Percentiles rank a stretch among this genome's conserved stretches.
phyloP scores from a whole-genome alignment of 2,329 filamentous ascomycete genomes.

The Coleophoma eucalyptorum region DNA sequence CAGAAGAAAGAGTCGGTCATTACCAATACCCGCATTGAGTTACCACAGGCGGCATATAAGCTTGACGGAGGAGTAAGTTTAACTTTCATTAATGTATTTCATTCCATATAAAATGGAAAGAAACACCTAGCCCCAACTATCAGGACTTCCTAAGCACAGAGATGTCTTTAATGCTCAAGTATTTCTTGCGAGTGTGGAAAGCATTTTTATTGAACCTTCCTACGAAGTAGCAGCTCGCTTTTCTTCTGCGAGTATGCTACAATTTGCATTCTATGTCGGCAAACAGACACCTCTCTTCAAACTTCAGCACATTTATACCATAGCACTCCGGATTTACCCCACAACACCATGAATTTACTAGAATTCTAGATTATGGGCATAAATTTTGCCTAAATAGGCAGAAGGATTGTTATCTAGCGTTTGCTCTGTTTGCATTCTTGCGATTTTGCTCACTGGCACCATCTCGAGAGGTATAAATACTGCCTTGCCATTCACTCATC shows the following conservation, averaged over 20 bases:
- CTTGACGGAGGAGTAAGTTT: neutral
- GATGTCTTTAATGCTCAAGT: no score
- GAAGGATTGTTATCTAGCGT: neutral
- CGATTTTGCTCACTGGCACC: neutral
- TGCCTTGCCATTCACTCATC: neutral
- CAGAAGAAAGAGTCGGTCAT: constrained; percentile 19
- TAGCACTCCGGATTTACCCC: no score
- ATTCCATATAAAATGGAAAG: neutral
- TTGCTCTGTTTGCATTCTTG: neutral
- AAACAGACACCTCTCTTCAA: no score
- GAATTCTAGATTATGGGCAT: neutral
- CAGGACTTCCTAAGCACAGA: no score
- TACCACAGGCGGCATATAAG: constrained; percentile 53
- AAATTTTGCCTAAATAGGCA: neutral
- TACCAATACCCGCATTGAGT: constrained; percentile 45
- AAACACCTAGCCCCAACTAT: neutral
- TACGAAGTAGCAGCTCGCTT: no score
- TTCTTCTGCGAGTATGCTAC: no score
- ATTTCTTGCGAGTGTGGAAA: no score
- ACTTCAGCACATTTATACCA: no score
- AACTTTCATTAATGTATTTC: neutral
- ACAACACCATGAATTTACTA: no score
- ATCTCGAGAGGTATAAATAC: neutral
- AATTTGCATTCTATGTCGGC: no score
- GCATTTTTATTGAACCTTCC: no score